Conservation (phyloP, 192 early-diverging fungal genomes). For the Paraglomus occultum region DNA sequence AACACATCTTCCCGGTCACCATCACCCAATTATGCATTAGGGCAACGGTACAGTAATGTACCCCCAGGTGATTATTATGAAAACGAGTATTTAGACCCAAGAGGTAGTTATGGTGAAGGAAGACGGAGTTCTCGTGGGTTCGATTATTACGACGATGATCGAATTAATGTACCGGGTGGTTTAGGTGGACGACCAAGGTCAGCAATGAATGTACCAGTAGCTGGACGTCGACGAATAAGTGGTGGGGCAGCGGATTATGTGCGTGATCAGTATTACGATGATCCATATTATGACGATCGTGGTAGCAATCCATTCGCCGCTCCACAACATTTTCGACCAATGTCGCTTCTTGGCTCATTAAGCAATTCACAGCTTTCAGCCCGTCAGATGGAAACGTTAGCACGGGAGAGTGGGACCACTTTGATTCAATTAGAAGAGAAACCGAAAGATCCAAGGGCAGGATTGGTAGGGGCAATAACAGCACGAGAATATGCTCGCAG, state of each 20-base stretch:
- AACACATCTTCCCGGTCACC: constrained; percentile 2
- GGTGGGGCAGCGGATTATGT: constrained; percentile 23
- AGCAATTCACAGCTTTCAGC: constrained; percentile 21
- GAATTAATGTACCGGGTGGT: not conserved
- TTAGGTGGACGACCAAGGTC: constrained; percentile 10
- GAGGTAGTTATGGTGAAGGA: constrained; percentile 9
- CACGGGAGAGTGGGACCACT: constrained; percentile 18
- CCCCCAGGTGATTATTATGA: not conserved
- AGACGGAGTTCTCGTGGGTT: not conserved
- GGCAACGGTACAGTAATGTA: not conserved
- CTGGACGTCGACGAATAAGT: constrained; percentile 8
- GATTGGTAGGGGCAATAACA: constrained; percentile 29
- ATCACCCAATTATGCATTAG: constrained; percentile 23
- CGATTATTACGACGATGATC: constrained; percentile 28
- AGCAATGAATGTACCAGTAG: not conserved
- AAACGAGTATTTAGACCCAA: not conserved
- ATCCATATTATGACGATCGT: constrained; percentile 25
- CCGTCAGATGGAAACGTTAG: constrained; percentile 14
- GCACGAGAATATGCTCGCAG: constrained; percentile 19
- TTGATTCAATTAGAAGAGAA: constrained; percentile 22
- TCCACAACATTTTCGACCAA: constrained; percentile 14
- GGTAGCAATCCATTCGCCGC: not conserved
- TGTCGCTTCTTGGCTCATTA: not conserved
- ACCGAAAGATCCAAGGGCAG: constrained; percentile 26
- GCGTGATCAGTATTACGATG: constrained; percentile 20